phyloP scores from a whole-genome alignment of 345 rosid species.

The Murraya paniculata region DNA sequence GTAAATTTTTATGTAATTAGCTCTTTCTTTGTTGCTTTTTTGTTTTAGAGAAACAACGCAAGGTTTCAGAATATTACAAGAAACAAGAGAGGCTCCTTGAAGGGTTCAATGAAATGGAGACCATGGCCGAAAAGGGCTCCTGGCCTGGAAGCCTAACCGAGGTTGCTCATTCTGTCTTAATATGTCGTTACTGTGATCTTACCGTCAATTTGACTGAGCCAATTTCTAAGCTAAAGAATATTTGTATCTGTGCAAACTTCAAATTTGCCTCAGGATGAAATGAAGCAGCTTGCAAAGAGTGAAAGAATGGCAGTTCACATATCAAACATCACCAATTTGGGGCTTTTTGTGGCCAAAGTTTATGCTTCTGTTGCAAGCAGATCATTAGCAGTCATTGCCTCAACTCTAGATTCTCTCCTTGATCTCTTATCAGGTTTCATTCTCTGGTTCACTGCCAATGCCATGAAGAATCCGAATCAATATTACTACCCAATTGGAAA shows the following conservation, averaged over 20 bases:
- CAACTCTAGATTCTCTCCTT: conserved; percentile 78
- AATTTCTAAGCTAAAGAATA: neutral
- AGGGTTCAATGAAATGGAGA: conserved; percentile 75
- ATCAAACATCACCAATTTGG: conserved; percentile 59
- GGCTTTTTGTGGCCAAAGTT: conserved; percentile 71
- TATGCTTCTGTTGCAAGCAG: conserved; percentile 71
- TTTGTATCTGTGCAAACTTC: neutral
- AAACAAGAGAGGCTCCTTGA: conserved; percentile 75
- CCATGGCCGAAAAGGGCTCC: conserved; percentile 50
- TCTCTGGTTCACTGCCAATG: conserved; percentile 77
- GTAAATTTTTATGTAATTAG: neutral
- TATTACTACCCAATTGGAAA: conserved; percentile 79
- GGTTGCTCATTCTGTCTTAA: conserved; percentile 29
- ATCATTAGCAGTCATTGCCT: conserved; percentile 80
- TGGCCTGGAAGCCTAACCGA: conserved; percentile 55
- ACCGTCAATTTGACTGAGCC: neutral
- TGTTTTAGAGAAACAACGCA: conserved; percentile 52
- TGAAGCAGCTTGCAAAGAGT: conserved; percentile 58
- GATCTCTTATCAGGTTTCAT: conserved; percentile 85
- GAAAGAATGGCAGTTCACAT: conserved; percentile 61
- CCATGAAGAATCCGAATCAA: conserved; percentile 72
- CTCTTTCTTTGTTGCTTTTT: neutral
- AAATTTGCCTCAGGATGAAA: conserved; percentile 50
- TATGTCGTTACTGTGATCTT: neutral
- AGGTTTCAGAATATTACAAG: conserved; percentile 75